phyloP scores from a whole-genome alignment of 371 early-diverging fungal species.

The Lichtheimia hyalospora region DNA sequence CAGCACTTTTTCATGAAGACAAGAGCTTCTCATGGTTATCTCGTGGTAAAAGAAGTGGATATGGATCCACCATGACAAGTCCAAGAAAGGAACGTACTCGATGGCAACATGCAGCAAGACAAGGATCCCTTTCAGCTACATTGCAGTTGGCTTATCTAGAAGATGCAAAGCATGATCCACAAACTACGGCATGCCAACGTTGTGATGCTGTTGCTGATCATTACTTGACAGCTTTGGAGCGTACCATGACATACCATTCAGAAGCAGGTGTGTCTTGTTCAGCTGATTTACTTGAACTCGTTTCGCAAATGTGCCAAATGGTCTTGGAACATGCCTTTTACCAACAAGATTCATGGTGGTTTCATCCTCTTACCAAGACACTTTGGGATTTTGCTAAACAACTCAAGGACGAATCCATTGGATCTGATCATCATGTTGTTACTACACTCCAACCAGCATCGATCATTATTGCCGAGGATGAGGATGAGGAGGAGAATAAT shows the following conservation, averaged over 20 bases:
- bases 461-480: not conserved
- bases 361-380: slow-evolving; percentile 18
- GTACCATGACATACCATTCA: not conserved
- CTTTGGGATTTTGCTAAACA: slow-evolving; percentile 40
- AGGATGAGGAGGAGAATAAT: not conserved
- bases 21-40: too few species aligned
- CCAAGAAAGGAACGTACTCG: too few species aligned
- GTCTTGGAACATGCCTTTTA: slow-evolving; percentile 26
- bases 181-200: not conserved
- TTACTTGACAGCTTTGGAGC: not conserved
- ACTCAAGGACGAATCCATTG: slow-evolving; percentile 34
- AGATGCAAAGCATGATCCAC: slow-evolving; percentile 4
- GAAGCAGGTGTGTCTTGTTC: slow-evolving; percentile 10
- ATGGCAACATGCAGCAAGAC: too few species aligned
- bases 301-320: slow-evolving; percentile 31
- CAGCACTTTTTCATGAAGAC: too few species aligned
- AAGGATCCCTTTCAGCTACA: not conserved
- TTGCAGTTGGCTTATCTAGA: slow-evolving; percentile 1
- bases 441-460: not conserved
- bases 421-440: slow-evolving; percentile 17
- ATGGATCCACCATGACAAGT: too few species aligned
- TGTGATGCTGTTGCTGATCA: slow-evolving; percentile 4
- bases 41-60: too few species aligned
- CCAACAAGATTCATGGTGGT: slow-evolving; percentile 23
- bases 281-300: slow-evolving; percentile 24